Percentiles rank a stretch among this genome's conserved stretches.
These are phyloP conservation scores for Aureobasidium sp. DNA, from an alignment of 2,329 filamentous ascomycete genomes.

Conservation along the genomic window DNA sequence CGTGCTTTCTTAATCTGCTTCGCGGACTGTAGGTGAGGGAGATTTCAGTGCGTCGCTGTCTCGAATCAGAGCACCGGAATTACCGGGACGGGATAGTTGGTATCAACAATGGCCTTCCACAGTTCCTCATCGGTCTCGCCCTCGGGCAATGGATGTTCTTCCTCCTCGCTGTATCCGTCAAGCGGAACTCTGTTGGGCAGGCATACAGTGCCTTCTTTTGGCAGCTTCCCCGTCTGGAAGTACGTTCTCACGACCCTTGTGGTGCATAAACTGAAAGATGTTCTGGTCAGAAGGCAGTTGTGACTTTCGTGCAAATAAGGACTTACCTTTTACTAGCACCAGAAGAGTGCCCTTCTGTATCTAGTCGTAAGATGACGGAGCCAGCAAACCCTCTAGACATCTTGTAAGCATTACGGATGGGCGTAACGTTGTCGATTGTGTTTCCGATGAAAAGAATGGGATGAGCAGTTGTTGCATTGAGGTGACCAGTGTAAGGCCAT, in stretches of 20 bases:
- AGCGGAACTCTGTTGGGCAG: constrained; percentile 26
- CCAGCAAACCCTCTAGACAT: constrained; percentile 38
- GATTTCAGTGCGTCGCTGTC: background rate
- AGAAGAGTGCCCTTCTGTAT: constrained; percentile 30
- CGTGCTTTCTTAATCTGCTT: background rate
- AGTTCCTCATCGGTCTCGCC: constrained; percentile 19
- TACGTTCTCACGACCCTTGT: constrained; percentile 33
- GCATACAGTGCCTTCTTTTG: constrained; percentile 31
- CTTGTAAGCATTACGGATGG: constrained; percentile 42
- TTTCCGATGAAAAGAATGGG: constrained; percentile 54
- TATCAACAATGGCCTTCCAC: constrained; percentile 20
- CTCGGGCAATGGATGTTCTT: constrained; percentile 17
- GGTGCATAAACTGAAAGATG: constrained; percentile 30
- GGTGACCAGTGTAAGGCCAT: constrained; percentile 21
- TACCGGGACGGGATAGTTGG: background rate
- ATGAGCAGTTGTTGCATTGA: constrained; percentile 39
- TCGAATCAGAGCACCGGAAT: background rate
- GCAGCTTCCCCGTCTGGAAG: constrained; percentile 37
- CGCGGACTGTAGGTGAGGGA: background rate
- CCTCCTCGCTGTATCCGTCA: constrained; percentile 17
- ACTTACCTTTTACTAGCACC: constrained; percentile 22
- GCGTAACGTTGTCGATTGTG: constrained; percentile 54
- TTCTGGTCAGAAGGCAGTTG: background rate
- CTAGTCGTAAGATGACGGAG: constrained; percentile 39
- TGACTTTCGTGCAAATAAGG: background rate